Evolutionary conservation across 1,284 basidiomycete species (phyloP).

Genomic region (Pholiota adiposa): DNA sequence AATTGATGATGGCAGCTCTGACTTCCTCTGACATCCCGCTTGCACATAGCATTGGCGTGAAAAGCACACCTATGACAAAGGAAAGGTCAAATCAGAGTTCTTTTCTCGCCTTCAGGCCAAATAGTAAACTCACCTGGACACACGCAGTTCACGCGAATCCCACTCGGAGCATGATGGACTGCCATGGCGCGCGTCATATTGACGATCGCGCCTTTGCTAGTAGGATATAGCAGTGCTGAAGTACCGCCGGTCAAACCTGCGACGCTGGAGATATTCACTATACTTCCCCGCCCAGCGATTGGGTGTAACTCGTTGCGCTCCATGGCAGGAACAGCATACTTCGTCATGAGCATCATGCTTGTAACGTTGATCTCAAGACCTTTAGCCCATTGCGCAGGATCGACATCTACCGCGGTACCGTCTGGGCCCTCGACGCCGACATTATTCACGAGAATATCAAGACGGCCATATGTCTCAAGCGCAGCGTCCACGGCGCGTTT

Average conservation of each 20-base stretch:
- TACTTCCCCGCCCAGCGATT: conserved; percentile 35
- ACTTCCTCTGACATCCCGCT: conserved; percentile 36
- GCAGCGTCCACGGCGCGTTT: conserved; percentile 34
- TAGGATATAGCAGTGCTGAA: conserved; percentile 41
- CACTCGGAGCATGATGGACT: conserved; percentile 38
- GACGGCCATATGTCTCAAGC: conserved; percentile 34
- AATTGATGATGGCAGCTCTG: conserved; percentile 35
- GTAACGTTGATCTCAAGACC: conserved; percentile 40
- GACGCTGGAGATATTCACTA: conserved; percentile 41
- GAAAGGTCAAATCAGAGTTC: neutral
- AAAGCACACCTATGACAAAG: conserved; percentile 32
- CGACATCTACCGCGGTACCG: conserved; percentile 39
- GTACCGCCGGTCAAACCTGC: conserved; percentile 39
- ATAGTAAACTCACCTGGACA: conserved; percentile 35
- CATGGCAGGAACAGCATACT: conserved; percentile 42
- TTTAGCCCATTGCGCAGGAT: conserved; percentile 34
- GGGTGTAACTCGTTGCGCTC: conserved; percentile 32
- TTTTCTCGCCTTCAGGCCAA: too few species aligned
- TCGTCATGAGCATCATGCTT: conserved; percentile 42
- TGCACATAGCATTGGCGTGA: conserved; percentile 42
- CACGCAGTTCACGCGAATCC: conserved; percentile 44
- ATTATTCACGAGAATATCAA: conserved; percentile 45
- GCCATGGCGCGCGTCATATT: conserved; percentile 48
- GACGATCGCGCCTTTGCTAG: conserved; percentile 43
- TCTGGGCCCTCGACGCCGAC: conserved; percentile 41